Evolutionary conservation across 148 eudicot genomes (phyloP).

Genomic region (Camellia japonica): DNA sequence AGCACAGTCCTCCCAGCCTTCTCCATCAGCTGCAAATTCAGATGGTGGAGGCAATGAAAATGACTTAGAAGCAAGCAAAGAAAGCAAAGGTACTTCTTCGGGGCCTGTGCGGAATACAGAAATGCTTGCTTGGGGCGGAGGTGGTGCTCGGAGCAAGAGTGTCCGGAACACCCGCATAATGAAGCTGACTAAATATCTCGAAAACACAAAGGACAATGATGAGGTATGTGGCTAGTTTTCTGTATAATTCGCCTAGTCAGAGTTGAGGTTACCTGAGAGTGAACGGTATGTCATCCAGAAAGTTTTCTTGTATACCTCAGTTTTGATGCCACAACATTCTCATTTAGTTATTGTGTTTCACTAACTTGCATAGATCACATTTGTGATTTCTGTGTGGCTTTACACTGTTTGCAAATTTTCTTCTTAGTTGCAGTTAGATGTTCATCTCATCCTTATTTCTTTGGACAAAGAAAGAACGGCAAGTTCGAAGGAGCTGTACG

Average conservation of each 20-base stretch:
- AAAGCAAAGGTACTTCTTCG: conserved; percentile 21
- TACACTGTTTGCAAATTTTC: neutral
- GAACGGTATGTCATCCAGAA: neutral
- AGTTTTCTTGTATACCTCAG: conserved; percentile 2
- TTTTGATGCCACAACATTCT: neutral
- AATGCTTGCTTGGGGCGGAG: conserved; percentile 56
- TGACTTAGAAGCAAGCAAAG: conserved; percentile 33
- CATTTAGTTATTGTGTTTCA: neutral
- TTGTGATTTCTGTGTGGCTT: neutral
- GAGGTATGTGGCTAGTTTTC: conserved; percentile 25
- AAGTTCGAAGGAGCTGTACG: conserved; percentile 21
- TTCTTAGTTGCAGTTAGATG: conserved; percentile 25
- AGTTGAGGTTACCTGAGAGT: neutral
- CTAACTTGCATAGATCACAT: neutral
- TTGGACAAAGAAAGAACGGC: conserved; percentile 21
- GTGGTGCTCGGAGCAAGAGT: conserved; percentile 43
- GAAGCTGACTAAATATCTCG: conserved; percentile 42
- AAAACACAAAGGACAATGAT: conserved; percentile 40
- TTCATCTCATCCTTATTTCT: conserved; percentile 27
- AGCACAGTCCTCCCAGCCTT: conserved; percentile 27
- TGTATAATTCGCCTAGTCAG: neutral
- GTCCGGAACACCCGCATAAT: conserved; percentile 33
- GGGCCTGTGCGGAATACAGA: conserved; percentile 33
- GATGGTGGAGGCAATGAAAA: conserved; percentile 31
- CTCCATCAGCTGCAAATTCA: conserved; percentile 34